phyloP scores from a whole-genome alignment of 2,329 filamentous ascomycete genomes.

The Alternaria brassicicola region DNA sequence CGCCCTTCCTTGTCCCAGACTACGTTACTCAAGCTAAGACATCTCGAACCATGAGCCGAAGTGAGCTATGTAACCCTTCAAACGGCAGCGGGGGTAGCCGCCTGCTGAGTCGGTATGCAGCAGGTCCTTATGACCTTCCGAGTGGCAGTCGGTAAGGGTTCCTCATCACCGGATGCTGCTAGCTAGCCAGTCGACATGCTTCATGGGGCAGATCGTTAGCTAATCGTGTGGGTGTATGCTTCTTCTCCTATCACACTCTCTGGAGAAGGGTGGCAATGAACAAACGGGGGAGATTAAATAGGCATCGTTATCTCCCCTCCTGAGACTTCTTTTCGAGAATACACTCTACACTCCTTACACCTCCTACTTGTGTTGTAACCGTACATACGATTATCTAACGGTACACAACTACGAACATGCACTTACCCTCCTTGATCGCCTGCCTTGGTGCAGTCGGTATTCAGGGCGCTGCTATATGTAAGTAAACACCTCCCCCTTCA shows the following conservation, averaged over 20 bases:
- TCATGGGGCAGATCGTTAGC: slow-evolving; percentile 13
- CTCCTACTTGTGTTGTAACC: slow-evolving; percentile 1
- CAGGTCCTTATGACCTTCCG: slow-evolving; percentile 30
- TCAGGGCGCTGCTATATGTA: slow-evolving; percentile 31
- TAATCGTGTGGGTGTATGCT: slow-evolving; percentile 14
- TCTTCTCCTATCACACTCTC: slow-evolving; percentile 12
- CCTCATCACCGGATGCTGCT: slow-evolving; percentile 20
- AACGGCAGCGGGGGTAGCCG: slow-evolving; percentile 10
- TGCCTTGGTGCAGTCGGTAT: slow-evolving; percentile 39
- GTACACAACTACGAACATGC: slow-evolving; percentile 27
- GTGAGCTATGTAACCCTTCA: slow-evolving; percentile 14
- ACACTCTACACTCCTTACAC: slow-evolving; percentile 10
- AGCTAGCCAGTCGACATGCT: neutral
- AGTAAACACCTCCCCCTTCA: neutral
- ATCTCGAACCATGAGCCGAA: slow-evolving; percentile 3
- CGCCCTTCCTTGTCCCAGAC: slow-evolving; percentile 13
- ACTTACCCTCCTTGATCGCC: slow-evolving; percentile 29
- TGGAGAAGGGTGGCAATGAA: slow-evolving; percentile 2
- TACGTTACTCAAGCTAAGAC: slow-evolving; percentile 11
- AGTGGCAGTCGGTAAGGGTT: slow-evolving; percentile 10
- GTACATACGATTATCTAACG: slow-evolving; percentile 1
- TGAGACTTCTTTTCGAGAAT: slow-evolving; percentile 5
- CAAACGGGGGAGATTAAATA: slow-evolving; percentile 15
- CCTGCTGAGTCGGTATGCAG: slow-evolving; percentile 7
- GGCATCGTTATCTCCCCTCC: slow-evolving; percentile 6